phyloP scores from a whole-genome alignment of 2,329 filamentous ascomycete genomes.

The Ascomycota sp. region DNA sequence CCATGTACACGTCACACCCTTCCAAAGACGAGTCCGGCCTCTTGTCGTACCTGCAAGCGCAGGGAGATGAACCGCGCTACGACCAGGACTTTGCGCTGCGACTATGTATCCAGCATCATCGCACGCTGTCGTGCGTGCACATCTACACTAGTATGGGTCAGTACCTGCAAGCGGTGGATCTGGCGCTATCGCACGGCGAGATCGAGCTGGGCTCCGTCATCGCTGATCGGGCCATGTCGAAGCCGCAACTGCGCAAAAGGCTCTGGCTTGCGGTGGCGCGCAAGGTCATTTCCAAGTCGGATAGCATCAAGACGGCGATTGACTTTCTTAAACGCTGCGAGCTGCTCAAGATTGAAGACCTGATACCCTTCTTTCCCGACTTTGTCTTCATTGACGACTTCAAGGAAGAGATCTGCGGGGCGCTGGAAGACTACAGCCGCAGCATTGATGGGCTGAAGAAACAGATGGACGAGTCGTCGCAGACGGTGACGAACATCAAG shows the following conservation, averaged over 20 bases:
- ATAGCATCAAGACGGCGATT: slow-evolving; percentile 81
- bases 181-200: slow-evolving; percentile 76
- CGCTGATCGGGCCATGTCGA: slow-evolving; percentile 65
- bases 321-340: slow-evolving; percentile 86
- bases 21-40: slow-evolving; percentile 71
- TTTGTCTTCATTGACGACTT: slow-evolving; percentile 98
- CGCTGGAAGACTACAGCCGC: slow-evolving; percentile 79
- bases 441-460: slow-evolving; percentile 75
- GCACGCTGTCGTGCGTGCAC: slow-evolving; percentile 85
- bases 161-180: slow-evolving; percentile 78
- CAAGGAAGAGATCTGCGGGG: slow-evolving; percentile 91
- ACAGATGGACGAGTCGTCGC: slow-evolving; percentile 89
- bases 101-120: slow-evolving; percentile 82
- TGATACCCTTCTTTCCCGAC: slow-evolving; percentile 96
- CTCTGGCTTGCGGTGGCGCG: slow-evolving; percentile 90
- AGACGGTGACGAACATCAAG: slow-evolving; percentile 79
- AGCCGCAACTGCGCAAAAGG: slow-evolving; percentile 68
- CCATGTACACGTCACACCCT: slow-evolving; percentile 76
- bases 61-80: slow-evolving; percentile 70
- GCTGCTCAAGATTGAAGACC: slow-evolving; percentile 79
- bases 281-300: slow-evolving; percentile 73
- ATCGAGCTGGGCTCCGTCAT: slow-evolving; percentile 79
- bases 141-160: slow-evolving; percentile 96
- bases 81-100: slow-evolving; percentile 93
- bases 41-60: slow-evolving; percentile 73